Evolutionary conservation across 441 rosid species (phyloP), one percentile per base, ranked within the genome.

Genomic region (Theobroma grandiflorum): DNA sequence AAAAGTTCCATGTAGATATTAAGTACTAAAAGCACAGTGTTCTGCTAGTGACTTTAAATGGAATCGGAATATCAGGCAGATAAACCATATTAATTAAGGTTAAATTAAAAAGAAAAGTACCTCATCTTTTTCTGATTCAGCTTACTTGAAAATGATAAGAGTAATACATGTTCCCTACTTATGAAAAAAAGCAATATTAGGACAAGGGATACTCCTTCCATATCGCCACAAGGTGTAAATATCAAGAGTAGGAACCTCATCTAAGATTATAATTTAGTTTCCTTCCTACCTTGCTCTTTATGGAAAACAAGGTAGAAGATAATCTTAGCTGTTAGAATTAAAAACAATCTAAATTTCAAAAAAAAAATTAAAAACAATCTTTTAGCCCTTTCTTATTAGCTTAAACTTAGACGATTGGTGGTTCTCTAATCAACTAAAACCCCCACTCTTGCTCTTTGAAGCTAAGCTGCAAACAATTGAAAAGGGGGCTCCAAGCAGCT

Each of bases 231-330:
- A 69, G 12, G 57, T 69, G 12, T 45, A 63, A 63, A 22, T 45
- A 69, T 68, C n/a, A 45, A 68, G 18, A 68, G n/a, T 22, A 45
- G 22, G 52, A 69, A 45, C 52, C 72, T 67, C 72, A 20, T 67
- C 20, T 42, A 42, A 69, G 37, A 3, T 12, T 69, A 33, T 45
- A 45, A 14, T 26, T 42, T 70, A 31, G 38, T 47, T 71, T 18
- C 75, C 18, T 18, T 49, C 43, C 42, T 33, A 11, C n/a, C 62
- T 40, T 71, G 33, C 35, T 71, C 40, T 71, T 71, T 33, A 50
- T 50, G 61, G 75, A 71, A 71, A 70, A 70, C 38, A 49, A 70
- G 38, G 3, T 50, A 52, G 22, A 50, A 50, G 53, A 31, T 8
- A 71, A 50, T 1, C 42, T 26, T 50, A 49, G 45, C 61, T 71